A percentile compares a stretch with the other conserved stretches of the same genome.
phyloP scores from a whole-genome alignment of 108 stramenopile species.

The Pelagomonas calceolata region DNA sequence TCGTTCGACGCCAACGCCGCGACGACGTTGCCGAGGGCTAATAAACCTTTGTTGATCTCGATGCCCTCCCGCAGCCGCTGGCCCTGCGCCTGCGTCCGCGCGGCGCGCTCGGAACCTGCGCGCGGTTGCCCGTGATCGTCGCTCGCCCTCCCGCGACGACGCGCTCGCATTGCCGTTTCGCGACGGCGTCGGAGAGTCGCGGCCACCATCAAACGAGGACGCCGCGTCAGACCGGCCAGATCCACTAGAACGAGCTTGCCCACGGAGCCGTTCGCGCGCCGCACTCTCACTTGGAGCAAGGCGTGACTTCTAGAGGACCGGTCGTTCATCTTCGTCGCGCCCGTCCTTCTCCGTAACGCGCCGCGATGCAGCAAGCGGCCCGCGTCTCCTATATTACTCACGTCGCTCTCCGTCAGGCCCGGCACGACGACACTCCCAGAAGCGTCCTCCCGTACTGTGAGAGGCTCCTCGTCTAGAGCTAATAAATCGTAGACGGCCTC shows the following conservation, averaged over 20 bases:
- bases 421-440: constrained; percentile 16
- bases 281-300: constrained; percentile 9
- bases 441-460: constrained; percentile 17
- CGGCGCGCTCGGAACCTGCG: constrained; percentile 39
- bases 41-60: constrained; percentile 52
- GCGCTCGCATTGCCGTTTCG: no score
- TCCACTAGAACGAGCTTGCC: constrained; percentile 12
- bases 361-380: constrained; percentile 24
- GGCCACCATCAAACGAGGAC: neutral
- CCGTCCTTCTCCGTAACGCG: constrained; percentile 10
- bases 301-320: constrained; percentile 25
- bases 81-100: constrained; percentile 31
- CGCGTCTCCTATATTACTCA: constrained; percentile 13
- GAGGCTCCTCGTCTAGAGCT: constrained; percentile 5
- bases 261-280: neutral
- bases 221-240: constrained; percentile 8
- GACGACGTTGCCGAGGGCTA: constrained; percentile 54
- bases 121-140: no score
- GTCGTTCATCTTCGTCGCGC: constrained; percentile 24
- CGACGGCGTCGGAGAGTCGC: no score
- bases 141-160: no score
- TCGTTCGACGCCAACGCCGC: constrained; percentile 34
- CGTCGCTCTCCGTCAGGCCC: constrained; percentile 18
- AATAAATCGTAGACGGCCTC: constrained; percentile 26
- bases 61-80: constrained; percentile 34